Evolutionary conservation across 805 yeast species (phyloP).

Genomic region (Yamadazyma paraphyllophila): DNA sequence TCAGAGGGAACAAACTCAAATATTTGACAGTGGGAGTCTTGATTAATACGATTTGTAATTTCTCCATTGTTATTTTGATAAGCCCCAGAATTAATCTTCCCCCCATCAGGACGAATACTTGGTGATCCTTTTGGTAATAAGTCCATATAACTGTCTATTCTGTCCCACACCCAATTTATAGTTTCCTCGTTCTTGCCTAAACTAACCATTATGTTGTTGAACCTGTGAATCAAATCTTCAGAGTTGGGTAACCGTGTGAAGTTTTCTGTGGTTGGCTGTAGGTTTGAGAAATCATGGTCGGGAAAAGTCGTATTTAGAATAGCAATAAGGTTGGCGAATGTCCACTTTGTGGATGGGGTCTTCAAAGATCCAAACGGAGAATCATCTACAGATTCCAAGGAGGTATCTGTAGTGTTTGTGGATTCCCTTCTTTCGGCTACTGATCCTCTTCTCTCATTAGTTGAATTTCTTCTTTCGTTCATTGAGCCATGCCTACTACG

Average conservation of each 20-base stretch:
- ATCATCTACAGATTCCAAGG: slow-evolving; percentile 34
- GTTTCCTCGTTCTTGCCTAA: slow-evolving; percentile 42
- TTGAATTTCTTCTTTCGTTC: neutral
- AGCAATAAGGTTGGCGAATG: slow-evolving; percentile 87
- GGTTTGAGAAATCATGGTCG: slow-evolving; percentile 87
- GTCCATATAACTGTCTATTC: slow-evolving; percentile 79
- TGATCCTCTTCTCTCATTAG: slow-evolving; percentile 19
- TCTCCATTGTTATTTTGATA: slow-evolving; percentile 8
- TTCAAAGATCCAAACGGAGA: slow-evolving; percentile 92
- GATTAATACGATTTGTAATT: slow-evolving; percentile 19
- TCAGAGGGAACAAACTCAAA: slow-evolving; percentile 65
- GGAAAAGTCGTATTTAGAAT: slow-evolving; percentile 91
- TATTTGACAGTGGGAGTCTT: slow-evolving; percentile 50
- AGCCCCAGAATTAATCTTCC: slow-evolving; percentile 3
- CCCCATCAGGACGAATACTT: neutral
- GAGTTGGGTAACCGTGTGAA: slow-evolving; percentile 34
- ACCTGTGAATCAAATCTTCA: slow-evolving; percentile 56
- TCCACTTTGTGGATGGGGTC: slow-evolving; percentile 79
- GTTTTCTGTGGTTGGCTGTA: slow-evolving; percentile 74
- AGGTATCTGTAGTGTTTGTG: slow-evolving; percentile 19
- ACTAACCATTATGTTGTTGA: slow-evolving; percentile 71
- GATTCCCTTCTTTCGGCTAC: slow-evolving; percentile 21
- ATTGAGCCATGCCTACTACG: slow-evolving; percentile 15
- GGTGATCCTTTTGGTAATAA: slow-evolving; percentile 33
- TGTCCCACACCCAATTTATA: slow-evolving; percentile 81